Conservation (phyloP, 805 yeast genomes). For the Kodamaea fukazawae region DNA sequence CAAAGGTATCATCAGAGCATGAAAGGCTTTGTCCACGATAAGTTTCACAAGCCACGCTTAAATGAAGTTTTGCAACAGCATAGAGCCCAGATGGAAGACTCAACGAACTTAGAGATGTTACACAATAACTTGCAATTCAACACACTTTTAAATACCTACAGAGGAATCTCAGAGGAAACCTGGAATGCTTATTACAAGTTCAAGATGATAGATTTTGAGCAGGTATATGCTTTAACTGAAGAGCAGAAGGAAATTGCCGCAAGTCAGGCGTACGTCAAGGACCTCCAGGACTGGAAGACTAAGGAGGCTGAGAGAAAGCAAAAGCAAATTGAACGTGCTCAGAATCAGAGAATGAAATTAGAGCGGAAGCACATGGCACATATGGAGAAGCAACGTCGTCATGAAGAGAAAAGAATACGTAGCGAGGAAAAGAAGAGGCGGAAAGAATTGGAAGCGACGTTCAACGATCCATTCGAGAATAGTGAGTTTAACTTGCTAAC, state of each 20-base stretch:
- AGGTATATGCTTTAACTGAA: constrained; percentile 20
- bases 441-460: constrained; percentile 13
- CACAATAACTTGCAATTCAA: constrained; percentile 43
- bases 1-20: constrained; percentile 22
- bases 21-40: constrained; percentile 39
- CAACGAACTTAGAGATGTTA: constrained; percentile 40
- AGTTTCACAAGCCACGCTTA: constrained; percentile 29
- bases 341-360: constrained; percentile 11
- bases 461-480: constrained; percentile 15
- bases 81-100: constrained; percentile 35
- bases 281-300: constrained; percentile 15
- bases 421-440: constrained; percentile 14
- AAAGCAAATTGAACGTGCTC: constrained; percentile 9
- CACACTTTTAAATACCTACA: constrained; percentile 36
- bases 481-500: constrained; percentile 9
- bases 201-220: constrained; percentile 39
- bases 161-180: constrained; percentile 38
- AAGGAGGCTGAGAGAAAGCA: constrained; percentile 15
- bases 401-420: constrained; percentile 7
- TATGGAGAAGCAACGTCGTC: constrained; percentile 10
- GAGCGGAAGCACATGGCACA: constrained; percentile 7
- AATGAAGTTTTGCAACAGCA: constrained; percentile 22
- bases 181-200: constrained; percentile 41
- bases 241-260: constrained; percentile 16
- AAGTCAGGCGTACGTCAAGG: constrained; percentile 12